Conservation (phyloP, 768 basidiomycete species). For the Lactarius hengduanensis region DNA sequence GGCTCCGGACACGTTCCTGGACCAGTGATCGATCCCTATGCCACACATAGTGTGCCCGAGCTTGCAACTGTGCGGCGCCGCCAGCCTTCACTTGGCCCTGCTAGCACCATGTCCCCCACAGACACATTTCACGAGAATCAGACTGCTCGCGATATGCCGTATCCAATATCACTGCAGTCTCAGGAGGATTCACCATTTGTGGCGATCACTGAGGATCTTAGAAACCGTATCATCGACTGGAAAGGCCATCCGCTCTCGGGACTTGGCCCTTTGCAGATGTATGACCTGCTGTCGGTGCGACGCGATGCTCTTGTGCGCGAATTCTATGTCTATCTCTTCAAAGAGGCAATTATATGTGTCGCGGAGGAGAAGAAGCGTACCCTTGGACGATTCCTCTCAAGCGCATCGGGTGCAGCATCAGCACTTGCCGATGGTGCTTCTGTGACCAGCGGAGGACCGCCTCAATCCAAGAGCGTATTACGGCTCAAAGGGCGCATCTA, state of each 20-base stretch:
- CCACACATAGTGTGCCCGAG: conserved; percentile 25
- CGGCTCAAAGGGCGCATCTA: conserved; percentile 95
- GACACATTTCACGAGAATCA: conserved; percentile 20
- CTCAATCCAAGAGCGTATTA: conserved; percentile 62
- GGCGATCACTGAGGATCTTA: conserved; percentile 84
- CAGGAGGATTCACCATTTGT: conserved; percentile 72
- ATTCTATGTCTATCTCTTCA: conserved; percentile 96
- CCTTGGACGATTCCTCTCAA: conserved; percentile 69
- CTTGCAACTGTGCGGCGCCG: conserved; percentile 31
- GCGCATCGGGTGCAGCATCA: conserved; percentile 44
- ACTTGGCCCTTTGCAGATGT: conserved; percentile 87
- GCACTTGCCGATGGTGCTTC: conserved; percentile 50
- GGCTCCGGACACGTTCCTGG: conserved; percentile 33
- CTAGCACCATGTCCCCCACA: conserved; percentile 26
- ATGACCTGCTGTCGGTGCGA: conserved; percentile 85
- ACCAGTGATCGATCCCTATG: conserved; percentile 47
- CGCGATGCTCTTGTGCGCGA: conserved; percentile 88
- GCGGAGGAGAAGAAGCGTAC: conserved; percentile 85
- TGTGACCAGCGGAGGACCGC: conserved; percentile 11
- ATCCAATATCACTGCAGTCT: conserved; percentile 3
- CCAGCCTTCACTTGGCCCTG: conserved; percentile 37
- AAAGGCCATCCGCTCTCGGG: conserved; percentile 91
- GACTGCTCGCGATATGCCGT: conserved; percentile 17
- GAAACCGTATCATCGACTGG: conserved; percentile 92
- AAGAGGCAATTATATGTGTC: conserved; percentile 98